These are phyloP conservation scores for Dactylonectria macrodidyma DNA, from an alignment of 2,329 filamentous ascomycete genomes.

Conservation along the genomic window DNA sequence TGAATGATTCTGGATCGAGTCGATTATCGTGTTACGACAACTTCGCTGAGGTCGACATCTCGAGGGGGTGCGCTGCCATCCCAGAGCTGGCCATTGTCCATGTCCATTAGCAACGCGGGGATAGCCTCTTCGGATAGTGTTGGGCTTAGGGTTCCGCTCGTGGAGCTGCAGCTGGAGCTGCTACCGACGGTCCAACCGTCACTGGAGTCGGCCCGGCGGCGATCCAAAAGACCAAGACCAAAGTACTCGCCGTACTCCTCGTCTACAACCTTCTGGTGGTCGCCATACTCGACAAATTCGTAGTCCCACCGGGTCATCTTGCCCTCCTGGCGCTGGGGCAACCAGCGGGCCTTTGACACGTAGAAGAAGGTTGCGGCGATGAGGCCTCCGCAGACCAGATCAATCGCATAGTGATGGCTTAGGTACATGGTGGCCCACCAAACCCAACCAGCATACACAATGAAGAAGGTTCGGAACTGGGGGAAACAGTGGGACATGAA, in stretches of 20 bases:
- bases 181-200: conserved; percentile 94
- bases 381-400: conserved; percentile 88
- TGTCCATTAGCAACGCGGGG: conserved; percentile 54
- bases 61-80: conserved; percentile 49
- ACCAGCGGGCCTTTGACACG: conserved; percentile 82
- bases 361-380: conserved; percentile 86
- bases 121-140: conserved; percentile 62
- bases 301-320: conserved; percentile 96
- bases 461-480: conserved; percentile 82
- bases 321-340: conserved; percentile 86
- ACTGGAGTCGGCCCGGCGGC: conserved; percentile 68
- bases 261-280: conserved; percentile 62
- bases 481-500: conserved; percentile 97
- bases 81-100: conserved; percentile 54
- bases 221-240: conserved; percentile 62
- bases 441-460: conserved; percentile 90
- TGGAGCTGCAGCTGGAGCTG: conserved; percentile 75
- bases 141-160: conserved; percentile 66
- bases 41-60: conserved; percentile 63
- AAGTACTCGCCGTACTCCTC: conserved; percentile 65
- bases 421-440: conserved; percentile 99
- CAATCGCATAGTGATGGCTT: conserved; percentile 96
- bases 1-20: conserved; percentile 13
- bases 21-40: conserved; percentile 59
- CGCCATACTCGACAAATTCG: conserved; percentile 90